These are phyloP conservation scores for Cenchrus americanus DNA, from an alignment of 176 grass and related monocot genomes.

Conservation along the genomic window DNA sequence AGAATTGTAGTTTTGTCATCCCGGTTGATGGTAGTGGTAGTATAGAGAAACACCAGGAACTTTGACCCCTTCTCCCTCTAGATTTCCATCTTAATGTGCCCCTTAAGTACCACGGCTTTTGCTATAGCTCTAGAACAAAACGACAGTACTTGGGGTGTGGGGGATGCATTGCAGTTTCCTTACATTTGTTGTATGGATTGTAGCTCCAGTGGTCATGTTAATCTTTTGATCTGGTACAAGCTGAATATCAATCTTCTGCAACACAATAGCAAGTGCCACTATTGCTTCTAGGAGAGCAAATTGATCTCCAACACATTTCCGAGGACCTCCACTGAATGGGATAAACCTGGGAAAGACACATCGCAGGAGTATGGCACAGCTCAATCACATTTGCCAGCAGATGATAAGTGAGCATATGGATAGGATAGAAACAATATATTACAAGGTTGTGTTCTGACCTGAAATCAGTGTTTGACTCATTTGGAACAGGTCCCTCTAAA, in stretches of 20 bases:
- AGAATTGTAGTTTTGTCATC: neutral
- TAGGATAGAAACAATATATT: slow-evolving; percentile 3
- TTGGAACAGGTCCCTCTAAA: slow-evolving; percentile 89
- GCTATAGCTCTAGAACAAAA: neutral
- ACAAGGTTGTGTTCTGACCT: slow-evolving; percentile 48
- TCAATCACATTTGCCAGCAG: slow-evolving; percentile 16
- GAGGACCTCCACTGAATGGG: slow-evolving; percentile 96
- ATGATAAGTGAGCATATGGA: slow-evolving; percentile 15
- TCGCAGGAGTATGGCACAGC: neutral
- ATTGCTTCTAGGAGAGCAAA: slow-evolving; percentile 96
- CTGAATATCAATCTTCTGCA: slow-evolving; percentile 77
- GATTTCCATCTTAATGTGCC: neutral
- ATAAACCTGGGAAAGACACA: slow-evolving; percentile 63
- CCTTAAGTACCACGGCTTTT: neutral
- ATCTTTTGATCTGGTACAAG: slow-evolving; percentile 94
- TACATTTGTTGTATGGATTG: slow-evolving; percentile 96
- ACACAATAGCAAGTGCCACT: slow-evolving; percentile 79
- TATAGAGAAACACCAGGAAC: neutral
- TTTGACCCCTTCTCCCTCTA: neutral
- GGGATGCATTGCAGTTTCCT: slow-evolving; percentile 31
- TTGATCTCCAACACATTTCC: slow-evolving; percentile 99
- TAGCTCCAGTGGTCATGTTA: slow-evolving; percentile 96
- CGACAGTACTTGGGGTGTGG: neutral
- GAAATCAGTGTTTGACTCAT: slow-evolving; percentile 93
- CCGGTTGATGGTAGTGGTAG: too few species aligned